phyloP scores from a whole-genome alignment of 2,329 filamentous ascomycete species.

The Thelonectria rubi region DNA sequence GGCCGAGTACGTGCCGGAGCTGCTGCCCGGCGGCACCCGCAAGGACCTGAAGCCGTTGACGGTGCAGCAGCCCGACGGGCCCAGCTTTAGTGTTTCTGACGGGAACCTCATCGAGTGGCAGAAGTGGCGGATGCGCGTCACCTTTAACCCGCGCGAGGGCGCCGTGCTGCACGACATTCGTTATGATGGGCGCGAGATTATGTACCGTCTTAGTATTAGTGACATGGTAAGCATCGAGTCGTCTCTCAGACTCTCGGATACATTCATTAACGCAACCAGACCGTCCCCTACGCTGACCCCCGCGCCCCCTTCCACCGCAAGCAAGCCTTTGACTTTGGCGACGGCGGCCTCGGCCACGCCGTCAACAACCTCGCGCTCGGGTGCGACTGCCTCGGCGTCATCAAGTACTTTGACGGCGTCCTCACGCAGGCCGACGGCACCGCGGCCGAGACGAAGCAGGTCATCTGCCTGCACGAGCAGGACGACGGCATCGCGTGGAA shows the following conservation, averaged over 20 bases:
- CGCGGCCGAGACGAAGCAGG: constrained; percentile 56
- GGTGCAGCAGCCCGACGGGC: constrained; percentile 49
- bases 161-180: constrained; percentile 73
- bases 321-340: constrained; percentile 75
- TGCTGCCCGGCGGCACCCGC: constrained; percentile 50
- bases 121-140: constrained; percentile 74
- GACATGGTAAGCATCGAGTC: constrained; percentile 66
- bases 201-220: constrained; percentile 71
- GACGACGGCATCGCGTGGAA: constrained; percentile 67
- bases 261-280: constrained; percentile 22
- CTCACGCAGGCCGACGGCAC: constrained; percentile 43
- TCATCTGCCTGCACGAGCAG: constrained; percentile 48
- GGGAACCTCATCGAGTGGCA: constrained; percentile 63
- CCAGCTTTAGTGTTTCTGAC: constrained; percentile 53
- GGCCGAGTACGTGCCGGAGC: constrained; percentile 55
- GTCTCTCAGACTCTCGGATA: accelerated
- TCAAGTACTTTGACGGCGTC: constrained; percentile 55
- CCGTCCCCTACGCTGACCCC: constrained; percentile 72
- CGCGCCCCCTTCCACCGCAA: constrained; percentile 70
- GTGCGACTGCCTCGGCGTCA: constrained; percentile 74
- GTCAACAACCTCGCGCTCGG: constrained; percentile 73
- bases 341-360: constrained; percentile 70
- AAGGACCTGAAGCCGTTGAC: constrained; percentile 68
- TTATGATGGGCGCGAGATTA: constrained; percentile 71
- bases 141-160: constrained; percentile 76